Evolutionary conservation across 1,284 basidiomycete species (phyloP).

Genomic region (Tilletia setariae): DNA sequence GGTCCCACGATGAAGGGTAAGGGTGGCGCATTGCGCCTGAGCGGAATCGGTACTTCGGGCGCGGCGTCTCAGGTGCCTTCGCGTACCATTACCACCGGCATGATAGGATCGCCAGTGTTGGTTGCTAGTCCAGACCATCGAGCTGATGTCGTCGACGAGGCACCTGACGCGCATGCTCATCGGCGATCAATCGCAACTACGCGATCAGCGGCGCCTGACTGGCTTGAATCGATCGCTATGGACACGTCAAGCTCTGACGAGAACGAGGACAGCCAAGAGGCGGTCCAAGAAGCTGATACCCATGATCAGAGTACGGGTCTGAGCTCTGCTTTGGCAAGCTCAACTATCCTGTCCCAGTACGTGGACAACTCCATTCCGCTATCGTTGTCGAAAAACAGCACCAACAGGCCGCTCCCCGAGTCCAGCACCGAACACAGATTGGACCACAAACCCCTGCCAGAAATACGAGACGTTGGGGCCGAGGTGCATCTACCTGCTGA

Average conservation of each 20-base stretch:
- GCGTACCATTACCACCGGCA: neutral
- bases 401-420: neutral
- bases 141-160: neutral
- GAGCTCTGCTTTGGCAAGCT: neutral
- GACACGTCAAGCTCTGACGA: conserved; percentile 3
- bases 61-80: neutral
- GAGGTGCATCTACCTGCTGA: too few species aligned
- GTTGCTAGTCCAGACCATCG: neutral
- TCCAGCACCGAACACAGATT: neutral
- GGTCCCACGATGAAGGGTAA: neutral
- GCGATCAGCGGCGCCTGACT: neutral
- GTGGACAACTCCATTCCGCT: neutral
- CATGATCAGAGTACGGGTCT: neutral
- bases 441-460: too few species aligned
- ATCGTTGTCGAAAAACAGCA: neutral
- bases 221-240: conserved; percentile 2
- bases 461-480: too few species aligned
- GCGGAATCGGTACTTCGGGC: neutral
- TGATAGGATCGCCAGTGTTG: neutral
- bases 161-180: neutral
- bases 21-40: neutral
- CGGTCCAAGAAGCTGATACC: neutral
- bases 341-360: neutral
- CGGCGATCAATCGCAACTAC: neutral
- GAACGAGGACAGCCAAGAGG: neutral